These are phyloP conservation scores for Penicillium sclerotiorum DNA, from an alignment of 2,329 filamentous ascomycete genomes.

Conservation along the genomic window DNA sequence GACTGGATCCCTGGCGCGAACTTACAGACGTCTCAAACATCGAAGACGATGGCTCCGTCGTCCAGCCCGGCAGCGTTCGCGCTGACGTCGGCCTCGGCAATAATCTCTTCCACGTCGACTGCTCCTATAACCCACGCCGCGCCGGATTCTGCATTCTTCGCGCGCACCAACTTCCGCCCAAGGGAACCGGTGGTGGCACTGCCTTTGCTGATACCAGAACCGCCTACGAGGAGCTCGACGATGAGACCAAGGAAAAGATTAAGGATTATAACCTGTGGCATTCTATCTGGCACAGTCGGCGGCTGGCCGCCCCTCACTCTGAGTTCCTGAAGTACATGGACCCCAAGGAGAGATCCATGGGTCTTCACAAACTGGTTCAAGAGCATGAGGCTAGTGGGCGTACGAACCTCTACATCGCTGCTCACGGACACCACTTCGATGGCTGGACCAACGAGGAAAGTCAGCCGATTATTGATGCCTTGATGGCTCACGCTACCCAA, in stretches of 20 bases:
- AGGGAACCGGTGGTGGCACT: neutral
- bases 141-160: neutral
- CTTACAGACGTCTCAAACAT: conserved; percentile 1
- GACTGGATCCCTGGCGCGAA: neutral
- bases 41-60: neutral
- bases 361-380: conserved; percentile 2
- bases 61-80: neutral
- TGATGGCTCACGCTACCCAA: neutral
- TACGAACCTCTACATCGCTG: conserved; percentile 6
- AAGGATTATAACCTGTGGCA: conserved; percentile 3
- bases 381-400: conserved; percentile 1
- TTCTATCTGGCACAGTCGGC: conserved; percentile 4
- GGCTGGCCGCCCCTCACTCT: neutral
- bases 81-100: neutral
- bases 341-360: neutral
- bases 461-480: neutral
- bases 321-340: neutral
- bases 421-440: conserved; percentile 1
- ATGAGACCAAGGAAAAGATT: neutral
- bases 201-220: neutral
- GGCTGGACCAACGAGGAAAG: neutral
- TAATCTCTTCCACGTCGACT: neutral
- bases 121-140: neutral
- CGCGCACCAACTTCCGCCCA: neutral
- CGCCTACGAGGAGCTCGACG: neutral